A percentile compares a stretch with the other conserved stretches of the same genome.
phyloP scores from a whole-genome alignment of 83 land plant genomes.

The Isoetes engelmannii region DNA sequence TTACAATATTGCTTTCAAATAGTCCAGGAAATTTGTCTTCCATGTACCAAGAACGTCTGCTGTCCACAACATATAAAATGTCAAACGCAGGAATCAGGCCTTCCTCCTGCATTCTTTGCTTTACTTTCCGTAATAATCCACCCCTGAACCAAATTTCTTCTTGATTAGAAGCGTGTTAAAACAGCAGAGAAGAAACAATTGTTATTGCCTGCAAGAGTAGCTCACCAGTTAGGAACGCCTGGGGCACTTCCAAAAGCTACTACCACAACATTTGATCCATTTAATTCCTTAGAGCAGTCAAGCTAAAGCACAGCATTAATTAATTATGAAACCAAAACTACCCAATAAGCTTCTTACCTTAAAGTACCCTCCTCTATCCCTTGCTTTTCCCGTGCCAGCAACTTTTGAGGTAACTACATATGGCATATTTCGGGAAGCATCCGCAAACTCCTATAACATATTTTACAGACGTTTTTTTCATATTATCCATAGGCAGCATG shows the following conservation, averaged over 20 bases:
- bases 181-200: background rate
- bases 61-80: slow-evolving; percentile 37
- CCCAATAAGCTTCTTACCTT: slow-evolving; percentile 8
- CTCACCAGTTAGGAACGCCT: slow-evolving; percentile 39
- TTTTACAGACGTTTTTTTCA: too few species aligned
- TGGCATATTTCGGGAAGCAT: too few species aligned
- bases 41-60: slow-evolving; percentile 40
- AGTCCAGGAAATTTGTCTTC: slow-evolving; percentile 9
- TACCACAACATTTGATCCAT: slow-evolving; percentile 21
- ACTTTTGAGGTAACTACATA: background rate
- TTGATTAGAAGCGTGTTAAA: background rate
- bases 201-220: background rate
- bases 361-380: slow-evolving; percentile 16
- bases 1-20: background rate
- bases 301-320: slow-evolving; percentile 12
- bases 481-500: too few species aligned
- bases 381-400: slow-evolving; percentile 18
- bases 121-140: slow-evolving; percentile 27
- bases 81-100: slow-evolving; percentile 27
- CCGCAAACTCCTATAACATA: too few species aligned
- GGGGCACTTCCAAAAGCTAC: slow-evolving; percentile 48
- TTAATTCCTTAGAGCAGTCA: slow-evolving; percentile 13
- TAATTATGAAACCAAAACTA: background rate
- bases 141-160: slow-evolving; percentile 26
- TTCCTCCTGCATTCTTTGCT: slow-evolving; percentile 16